Evolutionary conservation across 768 basidiomycete species (phyloP).

Genomic region (Wakefieldia striispora): DNA sequence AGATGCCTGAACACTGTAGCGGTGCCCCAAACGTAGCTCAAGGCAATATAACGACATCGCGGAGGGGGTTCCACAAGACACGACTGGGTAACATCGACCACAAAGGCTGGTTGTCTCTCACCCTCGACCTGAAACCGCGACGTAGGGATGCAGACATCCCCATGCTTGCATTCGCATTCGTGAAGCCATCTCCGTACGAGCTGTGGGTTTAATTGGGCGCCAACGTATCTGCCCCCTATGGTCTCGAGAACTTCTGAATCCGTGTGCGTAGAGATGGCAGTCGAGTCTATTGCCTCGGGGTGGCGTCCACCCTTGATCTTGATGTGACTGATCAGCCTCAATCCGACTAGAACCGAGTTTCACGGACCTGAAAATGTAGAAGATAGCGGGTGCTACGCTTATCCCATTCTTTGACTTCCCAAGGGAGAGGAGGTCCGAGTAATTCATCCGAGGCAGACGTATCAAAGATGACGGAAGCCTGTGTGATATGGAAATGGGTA

Average conservation of each 20-base stretch:
- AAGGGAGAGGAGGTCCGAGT: slow-evolving; percentile 5
- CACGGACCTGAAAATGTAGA: slow-evolving; percentile 9
- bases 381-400: background rate
- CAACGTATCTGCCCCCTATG: slow-evolving; percentile 10
- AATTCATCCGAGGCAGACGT: background rate
- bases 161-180: slow-evolving; percentile 12
- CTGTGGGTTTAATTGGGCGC: background rate
- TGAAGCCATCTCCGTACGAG: slow-evolving; percentile 17
- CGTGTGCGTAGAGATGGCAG: background rate
- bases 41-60: slow-evolving; percentile 22
- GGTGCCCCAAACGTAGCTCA: slow-evolving; percentile 26
- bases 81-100: slow-evolving; percentile 14
- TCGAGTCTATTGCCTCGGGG: too few species aligned
- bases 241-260: slow-evolving; percentile 2
- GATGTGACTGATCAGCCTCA: background rate
- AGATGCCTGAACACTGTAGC: slow-evolving; percentile 10
- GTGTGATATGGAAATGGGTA: slow-evolving; percentile 17
- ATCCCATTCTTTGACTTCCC: slow-evolving; percentile 3
- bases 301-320: background rate
- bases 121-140: background rate
- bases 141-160: slow-evolving; percentile 2
- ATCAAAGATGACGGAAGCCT: slow-evolving; percentile 5
- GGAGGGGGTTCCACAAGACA: slow-evolving; percentile 19
- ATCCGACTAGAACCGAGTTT: background rate
- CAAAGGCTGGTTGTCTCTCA: slow-evolving; percentile 8